A percentile compares a stretch with the other conserved stretches of the same genome.
These are phyloP conservation scores for Petrea volubilis DNA, from an alignment of 257 asterid genomes.

Conservation along the genomic window DNA sequence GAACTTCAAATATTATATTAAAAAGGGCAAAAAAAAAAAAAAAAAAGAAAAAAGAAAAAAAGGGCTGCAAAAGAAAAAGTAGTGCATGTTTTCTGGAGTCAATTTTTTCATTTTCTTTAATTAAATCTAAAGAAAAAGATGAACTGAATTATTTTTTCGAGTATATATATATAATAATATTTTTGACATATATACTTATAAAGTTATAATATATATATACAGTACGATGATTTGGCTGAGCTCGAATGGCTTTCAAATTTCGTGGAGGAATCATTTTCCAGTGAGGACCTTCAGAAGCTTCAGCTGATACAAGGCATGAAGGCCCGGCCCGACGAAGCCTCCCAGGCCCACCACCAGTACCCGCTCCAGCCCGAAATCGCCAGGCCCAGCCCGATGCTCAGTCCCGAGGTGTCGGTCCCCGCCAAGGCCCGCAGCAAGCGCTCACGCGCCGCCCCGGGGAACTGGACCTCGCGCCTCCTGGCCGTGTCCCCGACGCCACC, in stretches of 20 bases:
- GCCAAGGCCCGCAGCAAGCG: constrained; percentile 96
- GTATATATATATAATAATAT: too few species aligned
- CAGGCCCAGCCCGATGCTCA: constrained; percentile 28
- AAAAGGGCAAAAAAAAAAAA: background rate
- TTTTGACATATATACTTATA: too few species aligned
- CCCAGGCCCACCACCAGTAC: constrained; percentile 29
- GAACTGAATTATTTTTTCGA: background rate
- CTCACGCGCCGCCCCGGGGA: constrained; percentile 78
- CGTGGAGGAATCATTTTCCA: constrained; percentile 81
- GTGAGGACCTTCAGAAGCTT: constrained; percentile 71
- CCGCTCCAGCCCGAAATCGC: constrained; percentile 50
- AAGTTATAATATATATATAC: too few species aligned
- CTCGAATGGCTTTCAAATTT: constrained; percentile 85
- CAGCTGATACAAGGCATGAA: constrained; percentile 73
- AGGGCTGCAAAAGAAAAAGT: constrained; percentile 3
- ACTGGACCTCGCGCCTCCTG: constrained; percentile 79
- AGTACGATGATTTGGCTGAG: constrained; percentile 85
- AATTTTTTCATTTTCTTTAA: too few species aligned
- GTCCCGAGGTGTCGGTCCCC: constrained; percentile 63
- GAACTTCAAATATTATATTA: too few species aligned
- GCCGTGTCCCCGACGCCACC: constrained; percentile 37
- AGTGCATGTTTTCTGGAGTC: too few species aligned
- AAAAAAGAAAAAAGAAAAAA: background rate
- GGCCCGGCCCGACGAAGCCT: constrained; percentile 34
- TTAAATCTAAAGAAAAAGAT: background rate